Evolutionary conservation across 2,329 filamentous ascomycete species (phyloP), one percentile per base, ranked within the genome.

Genomic region (Colletotrichum tropicicola): DNA sequence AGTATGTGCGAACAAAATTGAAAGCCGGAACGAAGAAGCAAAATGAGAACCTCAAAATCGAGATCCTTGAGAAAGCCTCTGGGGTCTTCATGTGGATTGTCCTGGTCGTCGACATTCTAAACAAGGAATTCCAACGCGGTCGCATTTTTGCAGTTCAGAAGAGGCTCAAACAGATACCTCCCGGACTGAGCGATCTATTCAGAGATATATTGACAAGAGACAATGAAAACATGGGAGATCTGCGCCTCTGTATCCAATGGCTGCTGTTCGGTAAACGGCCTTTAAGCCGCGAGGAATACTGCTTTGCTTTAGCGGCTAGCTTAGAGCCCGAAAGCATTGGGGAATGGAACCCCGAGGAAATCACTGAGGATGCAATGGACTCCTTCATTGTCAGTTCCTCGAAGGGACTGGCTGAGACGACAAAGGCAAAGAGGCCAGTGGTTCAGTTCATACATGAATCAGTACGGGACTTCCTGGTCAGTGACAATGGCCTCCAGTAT

Each of bases 361-460:
- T 68, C 73, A 0, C 61, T 58, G 1, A 74, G 80, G 62, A 47
- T 0, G 3, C 5, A 0, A 59, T 59, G 21, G 37, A 57, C 66
- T 5, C 68, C 43, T 8, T 80, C 35, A 70, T 85, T 0, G 63
- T 78, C 0, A 73, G 70, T 28, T 77, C 72, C 0, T 86, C 83
- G 0, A 85, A 85, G 62, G 83, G 84, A 0, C 73, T 85, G 21
- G 79, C 78, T 0, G 80, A 84, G 61, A 65, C 77, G 4, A 79
- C 76, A 0, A 75, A 68, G 21, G 70, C 73, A 0, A 63, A 70
- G 10, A 19, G 27, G 0, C 5, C 39, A 0, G 77, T 68, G 0
- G 78, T 84, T 2, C 83, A 85, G 62, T 85, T 84, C 66, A 83
- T 83, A 5, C 82, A 84, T 52, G 78, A 83, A 65, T 82, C 82